Conservation (phyloP, 106 monocot genomes). For the Acanthochlamys bracteata region DNA sequence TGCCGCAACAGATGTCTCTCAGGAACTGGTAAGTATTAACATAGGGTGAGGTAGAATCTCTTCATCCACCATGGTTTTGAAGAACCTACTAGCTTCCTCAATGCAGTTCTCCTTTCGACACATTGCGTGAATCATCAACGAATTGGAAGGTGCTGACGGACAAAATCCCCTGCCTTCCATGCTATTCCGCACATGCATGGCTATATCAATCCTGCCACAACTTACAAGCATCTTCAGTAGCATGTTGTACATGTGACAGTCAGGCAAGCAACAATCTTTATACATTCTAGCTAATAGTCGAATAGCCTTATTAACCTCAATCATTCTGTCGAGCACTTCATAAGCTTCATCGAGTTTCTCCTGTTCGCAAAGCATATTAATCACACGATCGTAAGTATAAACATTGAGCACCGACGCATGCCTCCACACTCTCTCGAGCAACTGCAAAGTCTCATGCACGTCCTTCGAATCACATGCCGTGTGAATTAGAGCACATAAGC, state of each 20-base stretch:
- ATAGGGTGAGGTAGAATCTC: conserved; percentile 92
- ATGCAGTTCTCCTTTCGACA: conserved; percentile 62
- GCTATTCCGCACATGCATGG: conserved; percentile 72
- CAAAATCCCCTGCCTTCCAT: conserved; percentile 63
- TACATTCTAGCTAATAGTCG: conserved; percentile 63
- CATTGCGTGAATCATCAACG: conserved; percentile 87
- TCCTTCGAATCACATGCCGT: conserved; percentile 53
- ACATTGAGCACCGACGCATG: conserved; percentile 44
- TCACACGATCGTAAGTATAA: conserved; percentile 62
- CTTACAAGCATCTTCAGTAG: conserved; percentile 81
- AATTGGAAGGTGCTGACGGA: conserved; percentile 55
- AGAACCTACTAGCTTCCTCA: conserved; percentile 55
- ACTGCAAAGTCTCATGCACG: conserved; percentile 19
- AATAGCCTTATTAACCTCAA: conserved; percentile 58
- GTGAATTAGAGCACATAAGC: conserved; percentile 54
- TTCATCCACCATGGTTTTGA: conserved; percentile 83
- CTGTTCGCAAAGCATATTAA: conserved; percentile 50
- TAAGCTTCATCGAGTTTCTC: conserved; percentile 54
- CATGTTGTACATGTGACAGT: conserved; percentile 86
- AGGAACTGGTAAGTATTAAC: conserved; percentile 64
- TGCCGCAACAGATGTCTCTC: conserved; percentile 32
- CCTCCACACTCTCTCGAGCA: conserved; percentile 39
- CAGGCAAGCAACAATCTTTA: conserved; percentile 43
- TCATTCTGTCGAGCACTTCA: conserved; percentile 66
- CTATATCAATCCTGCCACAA: conserved; percentile 60